Evolutionary conservation across 192 early-diverging fungal genomes (phyloP).

Genomic region (Endogone sp.): DNA sequence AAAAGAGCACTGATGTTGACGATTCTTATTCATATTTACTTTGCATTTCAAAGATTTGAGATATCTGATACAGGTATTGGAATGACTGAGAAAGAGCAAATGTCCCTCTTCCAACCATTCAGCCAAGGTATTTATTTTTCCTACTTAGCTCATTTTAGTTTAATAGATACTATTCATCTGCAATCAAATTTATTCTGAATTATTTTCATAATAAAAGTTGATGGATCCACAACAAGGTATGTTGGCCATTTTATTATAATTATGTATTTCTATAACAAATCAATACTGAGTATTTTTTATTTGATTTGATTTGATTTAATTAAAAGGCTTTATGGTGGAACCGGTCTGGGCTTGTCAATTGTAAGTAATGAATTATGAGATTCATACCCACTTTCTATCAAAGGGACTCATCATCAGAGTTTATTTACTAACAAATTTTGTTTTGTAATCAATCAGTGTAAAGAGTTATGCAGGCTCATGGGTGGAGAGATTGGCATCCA

Average conservation of each 20-base stretch:
- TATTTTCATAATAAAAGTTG: neutral
- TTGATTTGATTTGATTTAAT: too few species aligned
- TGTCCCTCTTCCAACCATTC: neutral
- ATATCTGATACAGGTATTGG: neutral
- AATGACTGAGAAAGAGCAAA: neutral
- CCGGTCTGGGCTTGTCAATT: slow-evolving; percentile 63
- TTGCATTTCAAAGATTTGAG: neutral
- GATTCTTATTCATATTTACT: neutral
- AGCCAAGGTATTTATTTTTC: neutral
- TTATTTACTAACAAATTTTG: too few species aligned
- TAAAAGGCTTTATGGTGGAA: slow-evolving; percentile 14
- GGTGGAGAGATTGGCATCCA: neutral
- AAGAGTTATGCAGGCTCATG: neutral
- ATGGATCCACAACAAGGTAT: neutral
- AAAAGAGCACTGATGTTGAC: neutral
- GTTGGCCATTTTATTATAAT: neutral
- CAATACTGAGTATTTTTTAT: too few species aligned
- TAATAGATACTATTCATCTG: neutral
- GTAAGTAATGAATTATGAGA: neutral
- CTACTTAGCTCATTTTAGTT: neutral
- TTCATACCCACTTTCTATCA: too few species aligned
- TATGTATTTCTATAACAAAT: too few species aligned
- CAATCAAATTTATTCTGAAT: neutral
- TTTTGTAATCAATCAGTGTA: neutral
- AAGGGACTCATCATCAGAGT: too few species aligned